Percentiles rank a stretch among this genome's conserved stretches.
These are phyloP conservation scores for Paramecium sonneborni DNA, from an alignment of 73 alveolate species.

Conservation along the genomic window DNA sequence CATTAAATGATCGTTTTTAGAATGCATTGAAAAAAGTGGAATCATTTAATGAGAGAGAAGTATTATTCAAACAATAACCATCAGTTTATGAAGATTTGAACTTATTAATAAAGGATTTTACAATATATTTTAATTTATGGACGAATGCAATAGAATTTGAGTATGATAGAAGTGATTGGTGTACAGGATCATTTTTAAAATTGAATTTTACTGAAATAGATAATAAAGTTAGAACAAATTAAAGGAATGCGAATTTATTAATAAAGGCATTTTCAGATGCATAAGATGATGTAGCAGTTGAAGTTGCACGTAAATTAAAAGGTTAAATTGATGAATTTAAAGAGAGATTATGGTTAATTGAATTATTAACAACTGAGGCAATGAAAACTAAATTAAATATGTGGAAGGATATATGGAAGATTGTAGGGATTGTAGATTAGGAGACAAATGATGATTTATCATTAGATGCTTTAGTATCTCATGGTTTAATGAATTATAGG, in stretches of 20 bases:
- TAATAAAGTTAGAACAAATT: constrained; percentile 65
- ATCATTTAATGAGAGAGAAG: constrained; percentile 84
- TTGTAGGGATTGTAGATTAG: constrained; percentile 77
- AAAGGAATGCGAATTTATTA: constrained; percentile 66
- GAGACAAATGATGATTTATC: constrained; percentile 78
- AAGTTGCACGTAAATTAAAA: constrained; percentile 88
- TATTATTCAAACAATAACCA: constrained; percentile 67
- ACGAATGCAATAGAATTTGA: constrained; percentile 78
- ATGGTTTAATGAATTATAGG: constrained; percentile 78
- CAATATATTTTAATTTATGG: constrained; percentile 81
- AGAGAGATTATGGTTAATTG: constrained; percentile 61
- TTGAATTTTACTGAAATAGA: constrained; percentile 66
- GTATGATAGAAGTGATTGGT: constrained; percentile 48
- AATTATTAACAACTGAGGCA: constrained; percentile 66
- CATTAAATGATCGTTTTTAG: constrained; percentile 69
- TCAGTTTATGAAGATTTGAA: constrained; percentile 80
- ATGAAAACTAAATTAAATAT: constrained; percentile 84
- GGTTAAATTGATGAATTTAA: constrained; percentile 74
- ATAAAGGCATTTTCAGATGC: constrained; percentile 77
- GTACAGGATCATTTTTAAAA: constrained; percentile 56
- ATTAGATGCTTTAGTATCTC: constrained; percentile 80
- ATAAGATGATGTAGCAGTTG: constrained; percentile 84
- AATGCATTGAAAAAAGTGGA: constrained; percentile 76
- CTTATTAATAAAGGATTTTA: constrained; percentile 71
- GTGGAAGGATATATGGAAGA: constrained; percentile 92